Conservation (phyloP, 345 rosid species). For the Rhizophora apiculata region DNA sequence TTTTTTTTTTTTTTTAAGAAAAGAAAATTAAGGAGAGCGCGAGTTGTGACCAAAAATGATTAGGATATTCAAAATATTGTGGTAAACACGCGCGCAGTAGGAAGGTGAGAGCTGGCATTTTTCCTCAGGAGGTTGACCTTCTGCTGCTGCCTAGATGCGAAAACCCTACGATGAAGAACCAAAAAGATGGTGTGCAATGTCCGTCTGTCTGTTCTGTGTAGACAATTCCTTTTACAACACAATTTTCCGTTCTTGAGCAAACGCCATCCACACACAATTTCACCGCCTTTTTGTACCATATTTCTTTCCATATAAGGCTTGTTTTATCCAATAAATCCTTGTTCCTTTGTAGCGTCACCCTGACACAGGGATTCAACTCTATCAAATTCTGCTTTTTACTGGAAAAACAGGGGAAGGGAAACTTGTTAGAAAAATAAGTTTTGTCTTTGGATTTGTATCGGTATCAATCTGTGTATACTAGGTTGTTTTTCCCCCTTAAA, state of each 20-base stretch:
- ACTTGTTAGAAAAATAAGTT: no score
- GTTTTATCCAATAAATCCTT: not conserved
- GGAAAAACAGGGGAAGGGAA: no score
- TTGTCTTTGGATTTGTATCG: no score
- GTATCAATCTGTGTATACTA: not conserved
- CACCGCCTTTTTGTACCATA: no score
- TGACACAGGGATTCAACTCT: no score
- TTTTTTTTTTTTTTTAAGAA: no score
- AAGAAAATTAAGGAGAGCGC: no score
- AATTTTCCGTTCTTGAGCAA: not conserved
- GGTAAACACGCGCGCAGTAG: conserved; percentile 2
- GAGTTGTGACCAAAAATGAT: no score
- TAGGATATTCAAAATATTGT: not conserved
- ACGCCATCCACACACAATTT: no score
- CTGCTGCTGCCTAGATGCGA: not conserved
- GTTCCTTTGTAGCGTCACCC: no score
- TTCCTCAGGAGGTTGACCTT: conserved; percentile 17
- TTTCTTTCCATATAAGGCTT: not conserved
- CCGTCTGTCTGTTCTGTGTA: conserved; percentile 1
- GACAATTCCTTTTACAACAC: not conserved
- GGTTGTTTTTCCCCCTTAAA: not conserved
- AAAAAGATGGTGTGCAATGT: not conserved
- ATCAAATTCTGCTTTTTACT: no score
- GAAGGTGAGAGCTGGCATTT: not conserved
- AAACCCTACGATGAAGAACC: not conserved